Evolutionary conservation across 495 filamentous ascomycete genomes (phyloP).

Genomic region (Pseudevernia furfuracea): DNA sequence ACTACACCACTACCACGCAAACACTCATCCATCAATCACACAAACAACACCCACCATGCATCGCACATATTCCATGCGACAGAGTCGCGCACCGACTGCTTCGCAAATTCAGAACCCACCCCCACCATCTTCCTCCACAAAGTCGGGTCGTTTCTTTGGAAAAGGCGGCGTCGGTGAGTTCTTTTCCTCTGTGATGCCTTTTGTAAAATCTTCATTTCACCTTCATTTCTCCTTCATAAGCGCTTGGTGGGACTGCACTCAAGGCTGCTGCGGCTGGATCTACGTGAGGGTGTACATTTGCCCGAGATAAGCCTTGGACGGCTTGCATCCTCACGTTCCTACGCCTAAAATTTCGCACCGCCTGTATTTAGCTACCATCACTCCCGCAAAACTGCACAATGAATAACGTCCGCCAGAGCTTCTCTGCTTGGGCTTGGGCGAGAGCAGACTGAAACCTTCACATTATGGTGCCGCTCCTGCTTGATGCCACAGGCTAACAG

Average conservation of each 20-base stretch:
- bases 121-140: slow-evolving; percentile 83
- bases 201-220: not conserved
- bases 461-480: not conserved
- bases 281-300: slow-evolving; percentile 4
- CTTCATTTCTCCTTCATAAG: not conserved
- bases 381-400: too few relatives aligned
- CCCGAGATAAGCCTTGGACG: slow-evolving; percentile 6
- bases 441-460: not conserved
- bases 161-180: slow-evolving; percentile 74
- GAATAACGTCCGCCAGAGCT: not conserved
- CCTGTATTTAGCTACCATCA: not conserved
- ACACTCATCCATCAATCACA: slow-evolving; percentile 2
- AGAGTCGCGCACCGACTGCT: slow-evolving; percentile 85
- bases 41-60: slow-evolving; percentile 56
- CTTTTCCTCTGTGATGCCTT: not conserved
- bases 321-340: not conserved
- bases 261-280: not conserved
- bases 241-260: not conserved
- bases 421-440: not conserved
- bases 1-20: not conserved
- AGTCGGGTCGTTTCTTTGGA: slow-evolving; percentile 81
- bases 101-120: slow-evolving; percentile 88
- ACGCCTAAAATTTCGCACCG: not conserved
- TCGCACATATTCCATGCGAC: slow-evolving; percentile 98
- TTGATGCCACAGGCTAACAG: slow-evolving; percentile 27